Evolutionary conservation across 2,329 filamentous ascomycete species (phyloP), one percentile per base, ranked within the genome.

Genomic region (Aspergillus tanneri): DNA sequence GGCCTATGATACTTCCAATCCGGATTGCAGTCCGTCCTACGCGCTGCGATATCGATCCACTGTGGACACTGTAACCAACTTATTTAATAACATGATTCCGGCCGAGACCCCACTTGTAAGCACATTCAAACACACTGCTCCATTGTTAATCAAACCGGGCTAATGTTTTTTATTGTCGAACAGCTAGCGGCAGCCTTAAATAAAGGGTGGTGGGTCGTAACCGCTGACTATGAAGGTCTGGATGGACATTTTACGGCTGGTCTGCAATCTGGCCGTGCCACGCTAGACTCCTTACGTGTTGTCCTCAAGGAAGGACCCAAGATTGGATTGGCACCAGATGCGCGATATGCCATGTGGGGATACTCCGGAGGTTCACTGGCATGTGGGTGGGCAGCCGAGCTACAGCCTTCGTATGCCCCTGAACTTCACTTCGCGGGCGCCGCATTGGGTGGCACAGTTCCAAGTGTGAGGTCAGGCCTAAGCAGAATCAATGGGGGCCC

Each of bases 221-320:
- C 73, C 6, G 73, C 76, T 0, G 77, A 79, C 54, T 74, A 69
- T 41, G 70, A 76, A 51, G 73, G 72, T 0, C 73, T 72, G 1
- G 54, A 58, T 5, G 75, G 72, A 1, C 63, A 68, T 12, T 77
- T 72, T 52, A 59, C 64, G 0, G 67, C 69, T 0, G 72, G 72
- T 1, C 60, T 73, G 2, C 60, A 69, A 41, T 64, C 67, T 1
- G 75, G 73, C 22, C 70, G 76, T 35, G 71, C 72, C 0, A 72
- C 69, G 4, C 54, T 76, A 5, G 70, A 77, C 56, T 64, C 64
- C 1, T 57, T 74, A 1, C 69, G 75, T 7, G 71, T 71, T 10
- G 64, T 72, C 0, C 58, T 73, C 9, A 43, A 34, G 23, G 49
- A 69, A 2, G 64, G 62, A 1, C 58, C 74, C 39, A 34, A 36